Base-by-base conservation (phyloP, 2,329 filamentous ascomycete genomes). In the Sporothrix schenckii region DNA sequence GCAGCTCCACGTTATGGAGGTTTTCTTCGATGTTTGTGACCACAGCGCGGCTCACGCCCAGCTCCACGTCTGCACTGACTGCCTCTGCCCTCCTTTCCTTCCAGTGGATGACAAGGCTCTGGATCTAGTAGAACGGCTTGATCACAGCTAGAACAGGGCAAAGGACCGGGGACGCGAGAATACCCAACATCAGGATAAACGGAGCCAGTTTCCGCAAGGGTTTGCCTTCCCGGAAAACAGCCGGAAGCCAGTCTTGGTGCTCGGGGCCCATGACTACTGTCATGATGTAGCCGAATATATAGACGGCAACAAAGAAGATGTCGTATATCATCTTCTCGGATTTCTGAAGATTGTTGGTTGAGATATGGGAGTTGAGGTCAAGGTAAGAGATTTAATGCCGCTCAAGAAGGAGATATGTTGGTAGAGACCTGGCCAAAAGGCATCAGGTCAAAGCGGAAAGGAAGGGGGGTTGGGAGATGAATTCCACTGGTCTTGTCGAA, bases 231-330 rank as follows among this genome's bases (percentile, higher is more conserved):
- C 19, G 41, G 39, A 63, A 63, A 4, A 11, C 7, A 21, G 4
- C 19, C 11, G 60, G 60, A 9, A 63, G 41, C 60, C 60, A 49
- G 39, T 41, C 41, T 41, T 49, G 60, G 21, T 63, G 41, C 2
- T 14, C 9, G 1, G 41, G 41, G 19, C 21, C 16, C 60, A 63
- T 47, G 2, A 49, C 7, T 0, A 49, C 60, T 2, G 24, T 41
- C n/a, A 63, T 13, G 60, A 63, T 34, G 34, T 34, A 63, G n/a
- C 60, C 27, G n/a, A 63, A 49, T 2, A 49, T 4, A 21, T 63
- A 49, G 1, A 21, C 41, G 4, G 39, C 34, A 10, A 44, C 6
- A 14, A 61, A 24, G 7, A 16, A 3, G n/a, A 24, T 9, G 3
- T 9, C 6, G 7, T 7, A 34, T 6, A 9, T 5, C 34, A 34